A percentile compares a stretch with the other conserved stretches of the same genome.
Conservation (phyloP, 1,284 basidiomycete genomes). For the Paramarasmius palmivorus region DNA sequence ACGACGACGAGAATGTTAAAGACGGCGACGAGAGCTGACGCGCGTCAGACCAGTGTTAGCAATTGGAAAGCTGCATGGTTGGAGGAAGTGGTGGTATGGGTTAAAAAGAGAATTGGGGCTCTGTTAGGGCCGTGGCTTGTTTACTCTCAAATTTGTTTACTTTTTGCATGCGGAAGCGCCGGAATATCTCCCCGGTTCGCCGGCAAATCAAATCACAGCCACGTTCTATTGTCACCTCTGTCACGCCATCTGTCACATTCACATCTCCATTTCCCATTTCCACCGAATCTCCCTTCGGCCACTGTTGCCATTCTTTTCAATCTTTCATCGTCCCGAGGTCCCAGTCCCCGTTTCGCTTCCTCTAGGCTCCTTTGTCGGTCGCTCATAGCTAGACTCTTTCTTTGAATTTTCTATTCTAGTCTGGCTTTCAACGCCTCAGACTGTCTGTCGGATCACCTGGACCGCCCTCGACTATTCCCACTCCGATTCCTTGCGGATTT, state of each 20-base stretch:
- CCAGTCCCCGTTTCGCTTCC: not conserved
- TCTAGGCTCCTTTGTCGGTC: not conserved
- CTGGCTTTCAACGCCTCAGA: not conserved
- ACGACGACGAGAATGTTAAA: slow-evolving; percentile 5
- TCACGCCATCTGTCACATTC: not conserved
- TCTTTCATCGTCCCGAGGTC: not conserved
- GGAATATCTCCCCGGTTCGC: too few relatives aligned
- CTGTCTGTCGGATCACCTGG: too few relatives aligned
- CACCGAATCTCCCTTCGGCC: too few relatives aligned
- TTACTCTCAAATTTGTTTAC: too few relatives aligned
- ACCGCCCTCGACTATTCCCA: too few relatives aligned
- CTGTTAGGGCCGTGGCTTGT: too few relatives aligned
- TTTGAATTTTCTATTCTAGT: not conserved
- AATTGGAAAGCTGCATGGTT: not conserved
- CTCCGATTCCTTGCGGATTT: too few relatives aligned
- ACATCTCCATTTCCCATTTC: not conserved
- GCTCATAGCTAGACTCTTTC: not conserved
- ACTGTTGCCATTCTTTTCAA: not conserved
- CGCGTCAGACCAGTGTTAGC: not conserved
- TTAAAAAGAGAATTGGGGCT: too few relatives aligned
- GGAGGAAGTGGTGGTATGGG: not conserved
- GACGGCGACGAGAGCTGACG: slow-evolving; percentile 10
- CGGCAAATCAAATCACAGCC: too few relatives aligned
- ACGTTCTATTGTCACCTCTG: not conserved
- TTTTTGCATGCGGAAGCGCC: too few relatives aligned